Evolutionary conservation across 1,284 basidiomycete genomes (phyloP).

Genomic region (Ganoderma meredithae): DNA sequence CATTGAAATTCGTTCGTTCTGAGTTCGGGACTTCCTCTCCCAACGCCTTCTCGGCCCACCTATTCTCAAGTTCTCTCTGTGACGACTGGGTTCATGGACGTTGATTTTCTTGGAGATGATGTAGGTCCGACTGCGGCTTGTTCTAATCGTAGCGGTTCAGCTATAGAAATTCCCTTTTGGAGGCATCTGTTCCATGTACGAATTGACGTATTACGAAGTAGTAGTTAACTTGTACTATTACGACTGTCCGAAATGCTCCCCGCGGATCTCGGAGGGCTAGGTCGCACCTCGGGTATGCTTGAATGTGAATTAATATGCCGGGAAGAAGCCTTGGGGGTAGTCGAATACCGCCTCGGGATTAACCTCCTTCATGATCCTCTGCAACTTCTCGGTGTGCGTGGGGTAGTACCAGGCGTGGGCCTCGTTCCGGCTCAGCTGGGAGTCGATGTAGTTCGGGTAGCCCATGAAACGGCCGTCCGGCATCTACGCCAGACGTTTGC

Average conservation of each 20-base stretch:
- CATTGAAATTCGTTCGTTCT: background rate
- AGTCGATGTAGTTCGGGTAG: conserved; percentile 12
- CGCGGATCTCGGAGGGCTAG: too few species aligned
- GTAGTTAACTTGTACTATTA: background rate
- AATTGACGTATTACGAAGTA: background rate
- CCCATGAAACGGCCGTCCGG: conserved; percentile 9
- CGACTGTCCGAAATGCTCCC: background rate
- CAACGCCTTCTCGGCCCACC: background rate
- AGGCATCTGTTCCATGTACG: background rate
- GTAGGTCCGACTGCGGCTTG: too few species aligned
- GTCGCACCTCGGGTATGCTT: too few species aligned
- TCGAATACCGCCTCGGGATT: conserved; percentile 6
- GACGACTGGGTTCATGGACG: background rate
- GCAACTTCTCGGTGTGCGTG: conserved; percentile 1
- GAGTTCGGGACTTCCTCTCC: background rate
- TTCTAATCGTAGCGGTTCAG: background rate
- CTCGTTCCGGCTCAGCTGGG: conserved; percentile 4
- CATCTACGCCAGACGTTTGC: background rate
- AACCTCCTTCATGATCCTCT: conserved; percentile 2
- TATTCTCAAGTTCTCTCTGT: background rate
- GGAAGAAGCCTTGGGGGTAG: conserved; percentile 8
- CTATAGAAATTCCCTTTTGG: background rate
- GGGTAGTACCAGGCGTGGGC: conserved; percentile 13
- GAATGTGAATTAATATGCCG: background rate
- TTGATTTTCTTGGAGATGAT: background rate